phyloP scores from a whole-genome alignment of 352 stramenopile genomes.

The Globisporangium splendens region DNA sequence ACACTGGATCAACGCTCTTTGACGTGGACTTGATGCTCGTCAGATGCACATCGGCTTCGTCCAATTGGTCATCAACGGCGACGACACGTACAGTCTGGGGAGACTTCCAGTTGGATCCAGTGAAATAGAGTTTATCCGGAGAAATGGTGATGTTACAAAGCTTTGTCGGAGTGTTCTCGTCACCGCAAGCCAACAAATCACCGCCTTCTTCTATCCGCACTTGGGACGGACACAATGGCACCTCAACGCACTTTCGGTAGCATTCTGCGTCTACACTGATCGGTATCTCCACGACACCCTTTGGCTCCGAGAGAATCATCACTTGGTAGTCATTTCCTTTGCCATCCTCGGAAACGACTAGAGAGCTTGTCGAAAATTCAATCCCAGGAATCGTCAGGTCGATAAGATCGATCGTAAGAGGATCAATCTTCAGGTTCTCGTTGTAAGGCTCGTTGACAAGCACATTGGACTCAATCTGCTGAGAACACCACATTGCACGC shows the following conservation, averaged over 20 bases:
- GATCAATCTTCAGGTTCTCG: conserved; percentile 10
- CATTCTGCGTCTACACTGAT: conserved; percentile 50
- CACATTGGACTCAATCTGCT: conserved; percentile 20
- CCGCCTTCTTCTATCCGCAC: not conserved
- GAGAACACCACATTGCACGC: conserved; percentile 34
- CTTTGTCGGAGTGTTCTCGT: conserved; percentile 14
- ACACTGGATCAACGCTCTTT: conserved; percentile 47
- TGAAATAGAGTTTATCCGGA: conserved; percentile 48
- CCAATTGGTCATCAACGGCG: conserved; percentile 62
- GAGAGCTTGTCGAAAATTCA: conserved; percentile 60
- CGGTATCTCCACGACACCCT: conserved; percentile 32
- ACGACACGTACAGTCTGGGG: conserved; percentile 68
- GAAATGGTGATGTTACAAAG: conserved; percentile 71
- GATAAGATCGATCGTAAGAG: conserved; percentile 27
- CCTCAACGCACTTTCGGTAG: conserved; percentile 44
- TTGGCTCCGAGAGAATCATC: conserved; percentile 62
- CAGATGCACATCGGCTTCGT: conserved; percentile 63
- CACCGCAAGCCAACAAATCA: conserved; percentile 1
- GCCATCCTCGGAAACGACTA: conserved; percentile 63
- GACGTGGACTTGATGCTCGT: conserved; percentile 47
- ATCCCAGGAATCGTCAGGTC: conserved; percentile 57
- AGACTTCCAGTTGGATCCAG: conserved; percentile 44
- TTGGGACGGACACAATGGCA: conserved; percentile 34
- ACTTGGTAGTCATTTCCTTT: conserved; percentile 76
- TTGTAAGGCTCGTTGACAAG: conserved; percentile 29